Conservation (phyloP, 768 basidiomycete genomes). For the Agaricus sinodeliciosus region DNA sequence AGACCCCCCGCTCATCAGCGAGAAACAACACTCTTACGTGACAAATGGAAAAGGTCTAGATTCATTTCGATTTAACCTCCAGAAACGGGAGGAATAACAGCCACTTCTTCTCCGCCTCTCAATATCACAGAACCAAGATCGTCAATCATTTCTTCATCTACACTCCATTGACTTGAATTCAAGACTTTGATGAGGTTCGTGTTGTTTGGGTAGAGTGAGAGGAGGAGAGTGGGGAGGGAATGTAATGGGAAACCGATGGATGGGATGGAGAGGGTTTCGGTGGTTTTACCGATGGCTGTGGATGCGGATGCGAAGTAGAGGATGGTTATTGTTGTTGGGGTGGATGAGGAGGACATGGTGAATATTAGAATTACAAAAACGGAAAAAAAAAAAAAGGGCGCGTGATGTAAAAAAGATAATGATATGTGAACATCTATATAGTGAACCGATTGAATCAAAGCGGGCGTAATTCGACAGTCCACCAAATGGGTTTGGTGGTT, state of each 20-base stretch:
- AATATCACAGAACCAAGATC: slow-evolving; percentile 42
- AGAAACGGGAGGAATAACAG: slow-evolving; percentile 76
- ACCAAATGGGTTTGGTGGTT: slow-evolving; percentile 83
- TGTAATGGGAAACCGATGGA: slow-evolving; percentile 40
- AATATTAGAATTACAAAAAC: too few species aligned
- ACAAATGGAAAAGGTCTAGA: too few species aligned
- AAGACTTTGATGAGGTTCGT: slow-evolving; percentile 48
- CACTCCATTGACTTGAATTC: slow-evolving; percentile 65
- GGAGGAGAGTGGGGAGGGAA: slow-evolving; percentile 43
- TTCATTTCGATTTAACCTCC: slow-evolving; percentile 44
- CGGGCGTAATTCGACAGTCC: slow-evolving; percentile 70
- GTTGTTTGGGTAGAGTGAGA: slow-evolving; percentile 45
- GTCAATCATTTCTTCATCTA: slow-evolving; percentile 75
- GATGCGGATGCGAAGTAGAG: slow-evolving; percentile 62
- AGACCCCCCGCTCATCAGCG: neutral
- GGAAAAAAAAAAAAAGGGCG: too few species aligned
- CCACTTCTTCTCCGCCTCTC: slow-evolving; percentile 70
- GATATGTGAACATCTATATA: too few species aligned
- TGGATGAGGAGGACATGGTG: slow-evolving; percentile 19
- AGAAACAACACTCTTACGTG: too few species aligned
- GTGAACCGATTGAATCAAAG: slow-evolving; percentile 12
- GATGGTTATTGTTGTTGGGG: slow-evolving; percentile 30
- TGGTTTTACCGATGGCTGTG: slow-evolving; percentile 55
- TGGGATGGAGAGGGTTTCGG: slow-evolving; percentile 47
- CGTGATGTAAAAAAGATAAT: too few species aligned